Base-by-base conservation (phyloP, 2,329 filamentous ascomycete genomes). In the Orbilia brochopaga region DNA sequence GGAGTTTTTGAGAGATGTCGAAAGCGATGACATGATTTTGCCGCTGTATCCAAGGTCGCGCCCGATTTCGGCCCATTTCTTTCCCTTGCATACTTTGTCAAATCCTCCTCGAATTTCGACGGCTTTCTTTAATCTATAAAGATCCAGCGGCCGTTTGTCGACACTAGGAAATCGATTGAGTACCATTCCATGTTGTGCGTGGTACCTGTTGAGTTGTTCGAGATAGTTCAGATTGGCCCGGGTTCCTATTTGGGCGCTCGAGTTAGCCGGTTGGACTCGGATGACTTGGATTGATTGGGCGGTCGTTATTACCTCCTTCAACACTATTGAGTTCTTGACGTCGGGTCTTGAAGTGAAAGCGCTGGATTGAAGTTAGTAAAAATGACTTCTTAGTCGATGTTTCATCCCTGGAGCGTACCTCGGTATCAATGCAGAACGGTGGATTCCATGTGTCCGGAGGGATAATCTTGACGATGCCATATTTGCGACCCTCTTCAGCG, bases 61-160 rank as follows among this genome's bases (percentile, higher is more conserved):
- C 35, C 94, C 94, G 76, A 99, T 97, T 80, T 99, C 94, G 15
- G 94, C 94, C 94, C 94, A 99, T 82, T 97, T 97, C 81, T 99
- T 99, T 63, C 89, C 85, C 80, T 96, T 97, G 84, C 94, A 99
- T 50, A 99, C 94, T 78, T 90, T 90, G 62, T 97, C 92, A 76
- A 99, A 99, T 1, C 94, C 94, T 52, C 94, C 94, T 73, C 94
- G 87, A 30, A 91, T 89, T 78, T 97, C 94, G 37, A 99, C 94
- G 0, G 93, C 93, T 79, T 97, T 97, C 80, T 97, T 97, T 69
- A 99, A 83, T 76, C 93, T 91, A 81, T 96, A 99, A 15, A 99
- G 83, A 78, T 99, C 94, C 56, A 99, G 85, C 0, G 94, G 94
- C 67, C 96, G 92, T 81, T 99, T 99, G 81, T 99, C 94, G 69